phyloP scores from a whole-genome alignment of 495 filamentous ascomycete genomes.

The Penicillium antarcticum region DNA sequence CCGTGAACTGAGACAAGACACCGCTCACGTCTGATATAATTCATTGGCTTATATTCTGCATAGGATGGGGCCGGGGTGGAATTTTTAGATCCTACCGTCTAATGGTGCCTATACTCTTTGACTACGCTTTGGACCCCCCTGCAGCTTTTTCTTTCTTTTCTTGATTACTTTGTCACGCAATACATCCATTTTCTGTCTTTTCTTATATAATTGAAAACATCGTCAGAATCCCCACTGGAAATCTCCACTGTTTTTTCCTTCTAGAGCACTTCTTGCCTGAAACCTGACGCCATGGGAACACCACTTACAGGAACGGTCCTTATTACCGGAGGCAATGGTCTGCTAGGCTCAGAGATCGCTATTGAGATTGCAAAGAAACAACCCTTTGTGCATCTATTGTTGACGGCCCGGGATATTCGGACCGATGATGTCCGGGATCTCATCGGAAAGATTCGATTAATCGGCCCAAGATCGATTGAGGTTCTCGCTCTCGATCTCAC shows the following conservation, averaged over 20 bases:
- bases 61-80: background rate
- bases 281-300: constrained; percentile 27
- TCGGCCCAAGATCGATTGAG: constrained; percentile 40
- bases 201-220: constrained; percentile 1
- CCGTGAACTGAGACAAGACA: constrained; percentile 24
- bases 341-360: constrained; percentile 38
- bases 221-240: background rate
- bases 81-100: constrained; percentile 7
- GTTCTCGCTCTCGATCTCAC: constrained; percentile 32
- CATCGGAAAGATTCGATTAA: constrained; percentile 28
- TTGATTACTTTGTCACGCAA: constrained; percentile 3
- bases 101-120: constrained; percentile 2
- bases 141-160: background rate
- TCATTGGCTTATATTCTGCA: constrained; percentile 10
- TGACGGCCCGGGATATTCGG: constrained; percentile 34
- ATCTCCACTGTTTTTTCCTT: background rate
- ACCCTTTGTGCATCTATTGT: constrained; percentile 36
- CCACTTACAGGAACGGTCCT: constrained; percentile 40
- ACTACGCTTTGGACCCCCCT: background rate
- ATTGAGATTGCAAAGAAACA: constrained; percentile 38
- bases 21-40: constrained; percentile 11
- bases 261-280: background rate
- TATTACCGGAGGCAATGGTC: constrained; percentile 41
- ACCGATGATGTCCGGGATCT: constrained; percentile 29
- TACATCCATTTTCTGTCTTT: background rate